phyloP scores from a whole-genome alignment of 192 early-diverging fungal genomes.

The Podila epigama region DNA sequence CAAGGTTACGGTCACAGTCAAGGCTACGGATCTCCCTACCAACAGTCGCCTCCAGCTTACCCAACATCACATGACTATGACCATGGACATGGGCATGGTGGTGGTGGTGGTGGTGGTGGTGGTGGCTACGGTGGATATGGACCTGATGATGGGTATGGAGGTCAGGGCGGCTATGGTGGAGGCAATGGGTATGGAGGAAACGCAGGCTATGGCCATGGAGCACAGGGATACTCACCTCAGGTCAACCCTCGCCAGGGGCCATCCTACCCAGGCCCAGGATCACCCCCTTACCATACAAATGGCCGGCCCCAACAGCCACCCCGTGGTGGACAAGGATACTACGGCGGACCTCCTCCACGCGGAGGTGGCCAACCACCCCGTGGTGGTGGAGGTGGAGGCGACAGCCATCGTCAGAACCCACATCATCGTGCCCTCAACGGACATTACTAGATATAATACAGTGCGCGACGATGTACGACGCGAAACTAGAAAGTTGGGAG shows the following conservation, averaged over 20 bases:
- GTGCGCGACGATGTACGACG: too few species aligned
- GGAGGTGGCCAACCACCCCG: background rate
- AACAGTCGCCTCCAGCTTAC: background rate
- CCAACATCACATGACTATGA: background rate
- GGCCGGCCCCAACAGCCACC: constrained; percentile 14
- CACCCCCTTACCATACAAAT: constrained; percentile 8
- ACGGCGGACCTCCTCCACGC: background rate
- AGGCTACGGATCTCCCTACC: background rate
- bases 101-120: background rate
- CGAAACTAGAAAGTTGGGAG: too few species aligned
- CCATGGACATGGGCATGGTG: background rate
- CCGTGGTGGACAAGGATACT: background rate
- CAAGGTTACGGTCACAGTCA: background rate
- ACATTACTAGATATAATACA: too few species aligned
- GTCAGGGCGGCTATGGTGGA: too few species aligned
- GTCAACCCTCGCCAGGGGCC: background rate
- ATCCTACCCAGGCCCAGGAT: constrained; percentile 9
- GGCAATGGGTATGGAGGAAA: too few species aligned
- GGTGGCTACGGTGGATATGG: background rate
- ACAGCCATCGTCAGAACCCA: too few species aligned
- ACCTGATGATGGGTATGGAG: too few species aligned
- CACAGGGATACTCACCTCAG: background rate
- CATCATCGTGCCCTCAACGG: too few species aligned
- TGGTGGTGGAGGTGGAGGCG: too few species aligned
- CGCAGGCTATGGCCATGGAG: background rate